phyloP scores from a whole-genome alignment of 805 yeast species.

The Zygosaccharomyces bisporus region DNA sequence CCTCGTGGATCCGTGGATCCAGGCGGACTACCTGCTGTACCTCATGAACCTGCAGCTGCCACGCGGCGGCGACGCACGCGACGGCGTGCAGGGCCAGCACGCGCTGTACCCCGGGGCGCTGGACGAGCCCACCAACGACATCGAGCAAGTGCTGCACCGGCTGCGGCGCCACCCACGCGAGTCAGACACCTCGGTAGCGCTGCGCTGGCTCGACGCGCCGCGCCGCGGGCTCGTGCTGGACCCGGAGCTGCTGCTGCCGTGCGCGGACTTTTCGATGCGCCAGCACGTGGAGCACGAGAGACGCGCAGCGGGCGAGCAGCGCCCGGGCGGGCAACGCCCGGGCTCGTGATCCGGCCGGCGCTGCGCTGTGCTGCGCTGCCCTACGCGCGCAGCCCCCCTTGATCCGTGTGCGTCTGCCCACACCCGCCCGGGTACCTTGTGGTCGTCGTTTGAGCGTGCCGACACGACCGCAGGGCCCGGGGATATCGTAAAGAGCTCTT shows the following conservation, averaged over 20 bases:
- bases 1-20: slow-evolving; percentile 76
- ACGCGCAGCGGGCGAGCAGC: no score
- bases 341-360: no score
- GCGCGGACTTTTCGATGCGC: slow-evolving; percentile 19
- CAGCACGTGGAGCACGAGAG: slow-evolving; percentile 12
- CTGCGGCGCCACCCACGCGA: slow-evolving; percentile 38
- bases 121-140: slow-evolving; percentile 65
- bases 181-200: slow-evolving; percentile 48
- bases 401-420: no score
- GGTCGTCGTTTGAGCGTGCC: no score
- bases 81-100: no score
- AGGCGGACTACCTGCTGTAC: slow-evolving; percentile 80
- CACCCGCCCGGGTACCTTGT: no score
- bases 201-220: slow-evolving; percentile 57
- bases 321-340: no score
- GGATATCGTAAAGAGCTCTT: no score
- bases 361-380: slow-evolving; percentile 13
- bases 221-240: slow-evolving; percentile 41
- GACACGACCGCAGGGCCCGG: no score
- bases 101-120: slow-evolving; percentile 39
- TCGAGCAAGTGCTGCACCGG: slow-evolving; percentile 50
- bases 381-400: no score
- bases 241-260: slow-evolving; percentile 22
- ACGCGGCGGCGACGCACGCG: slow-evolving; percentile 5
- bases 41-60: slow-evolving; percentile 56